phyloP scores from a whole-genome alignment of 148 eudicot species.

The Dianthus caryophyllus region DNA sequence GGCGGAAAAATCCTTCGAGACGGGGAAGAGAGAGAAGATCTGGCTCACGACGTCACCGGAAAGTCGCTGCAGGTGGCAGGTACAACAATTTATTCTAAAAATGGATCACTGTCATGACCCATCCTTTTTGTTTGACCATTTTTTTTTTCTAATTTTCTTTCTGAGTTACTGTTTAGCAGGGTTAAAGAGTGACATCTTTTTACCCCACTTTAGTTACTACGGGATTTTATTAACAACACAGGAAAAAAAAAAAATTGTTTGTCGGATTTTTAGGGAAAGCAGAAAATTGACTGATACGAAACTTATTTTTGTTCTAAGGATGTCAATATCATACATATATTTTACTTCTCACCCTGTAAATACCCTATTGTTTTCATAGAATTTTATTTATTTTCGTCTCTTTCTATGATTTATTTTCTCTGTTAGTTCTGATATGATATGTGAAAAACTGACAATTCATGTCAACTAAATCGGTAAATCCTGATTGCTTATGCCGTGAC shows the following conservation, averaged over 20 bases:
- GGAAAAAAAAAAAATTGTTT: slow-evolving; percentile 19
- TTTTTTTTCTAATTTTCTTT: background rate
- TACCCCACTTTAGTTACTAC: slow-evolving; percentile 8
- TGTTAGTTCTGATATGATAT: slow-evolving; percentile 2
- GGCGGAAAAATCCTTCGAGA: slow-evolving; percentile 38
- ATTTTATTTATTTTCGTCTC: slow-evolving; percentile 8
- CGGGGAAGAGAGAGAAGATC: slow-evolving; percentile 53
- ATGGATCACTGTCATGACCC: slow-evolving; percentile 18
- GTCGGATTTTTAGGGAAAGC: slow-evolving; percentile 22
- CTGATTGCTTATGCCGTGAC: too few species aligned
- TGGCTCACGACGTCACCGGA: slow-evolving; percentile 58
- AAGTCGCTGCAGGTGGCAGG: slow-evolving; percentile 42
- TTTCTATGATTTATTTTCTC: background rate
- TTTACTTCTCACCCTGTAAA: slow-evolving; percentile 38
- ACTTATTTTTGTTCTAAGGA: slow-evolving; percentile 20
- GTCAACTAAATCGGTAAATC: background rate
- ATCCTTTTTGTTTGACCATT: slow-evolving; percentile 2
- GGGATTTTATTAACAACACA: slow-evolving; percentile 22
- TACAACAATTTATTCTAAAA: slow-evolving; percentile 29
- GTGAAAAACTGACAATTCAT: background rate
- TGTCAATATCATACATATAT: slow-evolving; percentile 33
- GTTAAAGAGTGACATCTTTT: slow-evolving; percentile 7
- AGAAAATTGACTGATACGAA: slow-evolving; percentile 13
- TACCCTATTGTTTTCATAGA: slow-evolving; percentile 27
- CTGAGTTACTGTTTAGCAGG: slow-evolving; percentile 11